Evolutionary conservation across 148 eudicot genomes (phyloP), one percentile per base, ranked within the genome.

Genomic region (Salicornia ramosissima): DNA sequence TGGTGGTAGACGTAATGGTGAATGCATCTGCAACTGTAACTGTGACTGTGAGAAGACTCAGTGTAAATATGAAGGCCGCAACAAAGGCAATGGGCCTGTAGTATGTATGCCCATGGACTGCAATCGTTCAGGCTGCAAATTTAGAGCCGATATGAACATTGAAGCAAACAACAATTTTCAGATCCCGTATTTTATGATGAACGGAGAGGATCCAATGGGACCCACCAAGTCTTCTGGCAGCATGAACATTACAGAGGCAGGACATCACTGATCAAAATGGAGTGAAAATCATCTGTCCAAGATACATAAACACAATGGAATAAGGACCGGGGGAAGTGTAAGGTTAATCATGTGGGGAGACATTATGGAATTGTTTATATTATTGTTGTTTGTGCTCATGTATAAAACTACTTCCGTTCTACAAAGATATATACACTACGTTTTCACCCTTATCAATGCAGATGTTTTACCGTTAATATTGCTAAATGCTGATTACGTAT

Each of bases 1-100:
- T n/a, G 73, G 60, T 12, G 47, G 49, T 14, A 42, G 34, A 19
- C 59, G 39, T 0, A 54, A 33, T 10, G 47, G 30, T 2, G 75
- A 66, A 49, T 77, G 80, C 30, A 66, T 54, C 67, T 77, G 80
- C 58, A 67, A 77, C 30, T 76, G 79, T 43, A 76, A 51, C 30
- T 76, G 79, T 46, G 63, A 76, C 39, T 71, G 80, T 46, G 45
- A 49, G 62, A 45, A 73, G 45, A 22, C 54, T 49, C 47, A 58
- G 34, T 65, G 80, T 40, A 49, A 71, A 15, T 9, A 43, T 30
- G 56, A 69, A 11, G 47, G 53, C 16, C 33, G 64, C 3, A 58
- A 56, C 1, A 31, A 57, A 16, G 58, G 40, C 7, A 29, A 39
- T 10, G 71, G 63, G 11, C 54, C 68, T 22, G 15, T 58, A 1